Evolutionary conservation across 148 eudicot species (phyloP), one percentile per base, ranked within the genome.

Genomic region (Rhododendron vialii): DNA sequence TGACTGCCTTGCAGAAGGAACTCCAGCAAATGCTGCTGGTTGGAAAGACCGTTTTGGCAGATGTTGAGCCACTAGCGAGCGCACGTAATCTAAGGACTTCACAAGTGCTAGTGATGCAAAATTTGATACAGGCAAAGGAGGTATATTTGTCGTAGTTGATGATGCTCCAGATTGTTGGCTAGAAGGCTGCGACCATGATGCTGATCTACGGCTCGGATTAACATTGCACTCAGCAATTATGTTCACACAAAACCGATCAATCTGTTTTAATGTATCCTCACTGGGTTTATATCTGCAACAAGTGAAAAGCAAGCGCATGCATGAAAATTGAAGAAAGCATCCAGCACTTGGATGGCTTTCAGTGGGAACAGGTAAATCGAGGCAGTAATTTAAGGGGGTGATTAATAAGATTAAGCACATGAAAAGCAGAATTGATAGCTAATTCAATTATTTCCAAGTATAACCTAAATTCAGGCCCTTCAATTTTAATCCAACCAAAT

Each of bases 11-110:
- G 94, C 91, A 82, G 98, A 75, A 84, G 92, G 90, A 35, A 92
- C 98, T 88, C 96, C 99, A 88, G 98, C 91, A 89, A 97, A 95
- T 59, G 93, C 95, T 79, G 98, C 96, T 80, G 99, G 94, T 87
- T 97, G 98, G 82, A 95, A 93, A 57, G 96, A 94, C 83, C 94
- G 92, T 83, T 86, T 95, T 84, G 99, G 99, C 76, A 95, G 88
- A 90, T 94, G 91, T 89, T 93, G 98, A 63, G 93, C 94, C 86
- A 97, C 98, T 87, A 97, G 89, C 86, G 99, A 97, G 85, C 98
- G 99, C 65, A 97, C 95, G 90, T 97, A 97, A 87, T 95, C 92
- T 88, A 97, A 89, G 80, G 99, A 97, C 87, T 97, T 95, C 86
- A 91, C 94, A 87, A 97, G 96, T 81, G 98, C 90, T 51, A 84